Base-by-base conservation (phyloP, 2,329 filamentous ascomycete genomes). In the Aspergillus chevalieri region DNA sequence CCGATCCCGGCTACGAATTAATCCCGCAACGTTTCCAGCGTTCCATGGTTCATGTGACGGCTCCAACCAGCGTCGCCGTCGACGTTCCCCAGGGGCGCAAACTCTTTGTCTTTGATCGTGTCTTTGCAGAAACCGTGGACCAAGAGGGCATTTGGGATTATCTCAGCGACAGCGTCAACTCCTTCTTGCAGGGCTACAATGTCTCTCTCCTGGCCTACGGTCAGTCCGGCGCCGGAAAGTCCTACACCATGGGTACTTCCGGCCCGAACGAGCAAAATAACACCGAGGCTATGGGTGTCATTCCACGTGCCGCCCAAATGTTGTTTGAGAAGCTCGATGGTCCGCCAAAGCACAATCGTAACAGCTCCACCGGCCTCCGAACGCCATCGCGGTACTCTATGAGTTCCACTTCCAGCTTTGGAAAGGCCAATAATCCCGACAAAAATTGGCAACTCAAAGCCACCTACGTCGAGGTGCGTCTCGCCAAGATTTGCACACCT, bases 161-260 rank as follows among this genome's bases (percentile, higher is more conserved):
- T 63, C 77, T 98, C 44, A 83, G 83, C 54, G 93, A 98, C 59
- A 94, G 90, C 60, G 87, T 97, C 58, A 83, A 79, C 60, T 88
- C 91, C 2, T 98, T 98, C 61, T 76, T 93, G 1, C 89, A 96
- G 65, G 93, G 93, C 48, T 98, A 97, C 80, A 98, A 98, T 81
- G 93, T 98, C 51, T 98, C 93, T 3, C 83, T 98, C 45, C 76
- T 98, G 61, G 93, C 93, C 44, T 98, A 98, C 64, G 93, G 93
- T 57, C 93, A 98, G 75, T 98, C 93, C 24, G 93, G 93, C 49
- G 90, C 93, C 9, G 93, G 93, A 60, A 98, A 98, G 74, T 97
- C 92, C 2, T 97, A 95, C 67, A 98, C 93, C 0, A 98, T 98
- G 93, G 93, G 93, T 50, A 98, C 93, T 0, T 90, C 92, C 0